A percentile compares a stretch with the other conserved stretches of the same genome.
Conservation (phyloP, 75 land plant genomes). For the Cryptomeria japonica region DNA sequence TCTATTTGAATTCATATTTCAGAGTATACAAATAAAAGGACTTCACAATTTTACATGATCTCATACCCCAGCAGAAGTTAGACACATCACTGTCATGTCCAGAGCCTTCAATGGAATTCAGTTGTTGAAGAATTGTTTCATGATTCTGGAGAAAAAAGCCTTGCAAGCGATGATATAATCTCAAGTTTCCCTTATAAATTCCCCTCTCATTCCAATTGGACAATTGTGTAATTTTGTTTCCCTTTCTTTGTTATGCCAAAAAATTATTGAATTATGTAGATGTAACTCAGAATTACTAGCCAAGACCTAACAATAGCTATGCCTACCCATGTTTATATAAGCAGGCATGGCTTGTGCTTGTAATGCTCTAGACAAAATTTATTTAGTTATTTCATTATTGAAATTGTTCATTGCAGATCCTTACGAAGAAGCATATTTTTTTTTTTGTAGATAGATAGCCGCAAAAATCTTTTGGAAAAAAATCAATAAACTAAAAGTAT, state of each 20-base stretch:
- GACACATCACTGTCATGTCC: background rate
- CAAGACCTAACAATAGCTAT: background rate
- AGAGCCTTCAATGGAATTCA: background rate
- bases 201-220: background rate
- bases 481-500: too few relatives aligned
- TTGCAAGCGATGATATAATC: background rate
- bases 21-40: background rate
- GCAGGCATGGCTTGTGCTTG: background rate
- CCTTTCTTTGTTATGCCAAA: background rate
- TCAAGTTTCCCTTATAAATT: background rate
- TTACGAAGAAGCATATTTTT: background rate
- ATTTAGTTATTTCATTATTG: background rate
- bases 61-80: background rate
- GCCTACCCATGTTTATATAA: background rate
- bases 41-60: background rate
- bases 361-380: background rate
- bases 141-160: background rate
- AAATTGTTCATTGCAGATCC: background rate
- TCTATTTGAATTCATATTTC: background rate
- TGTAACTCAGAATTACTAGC: background rate
- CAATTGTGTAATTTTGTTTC: background rate
- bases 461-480: too few relatives aligned
- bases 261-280: background rate
- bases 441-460: background rate
- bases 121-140: background rate